Evolutionary conservation across 148 eudicot species (phyloP).

Genomic region (Selenicereus undatus): DNA sequence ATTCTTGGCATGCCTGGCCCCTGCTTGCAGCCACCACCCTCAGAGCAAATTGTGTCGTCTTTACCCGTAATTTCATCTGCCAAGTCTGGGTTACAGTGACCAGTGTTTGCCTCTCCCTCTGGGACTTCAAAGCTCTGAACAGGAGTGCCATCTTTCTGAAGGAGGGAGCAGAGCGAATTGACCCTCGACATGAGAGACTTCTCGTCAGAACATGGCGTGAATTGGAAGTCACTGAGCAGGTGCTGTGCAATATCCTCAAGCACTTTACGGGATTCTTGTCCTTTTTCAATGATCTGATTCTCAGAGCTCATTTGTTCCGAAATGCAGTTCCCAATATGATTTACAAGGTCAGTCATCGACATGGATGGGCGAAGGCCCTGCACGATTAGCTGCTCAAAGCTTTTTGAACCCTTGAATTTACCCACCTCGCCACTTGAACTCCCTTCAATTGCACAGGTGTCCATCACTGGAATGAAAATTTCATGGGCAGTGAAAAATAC

Average conservation of each 20-base stretch:
- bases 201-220: conserved; percentile 54
- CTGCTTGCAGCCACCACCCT: conserved; percentile 29
- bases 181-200: conserved; percentile 74
- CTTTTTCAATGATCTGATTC: conserved; percentile 34
- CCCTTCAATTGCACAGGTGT: conserved; percentile 41
- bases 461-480: conserved; percentile 40
- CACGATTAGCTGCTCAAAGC: conserved; percentile 41
- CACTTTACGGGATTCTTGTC: conserved; percentile 41
- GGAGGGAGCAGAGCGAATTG: conserved; percentile 57
- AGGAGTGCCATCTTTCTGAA: conserved; percentile 44
- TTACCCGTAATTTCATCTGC: neutral
- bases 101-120: conserved; percentile 16
- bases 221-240: conserved; percentile 53
- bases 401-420: conserved; percentile 22
- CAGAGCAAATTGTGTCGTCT: conserved; percentile 18
- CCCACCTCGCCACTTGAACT: conserved; percentile 24
- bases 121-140: conserved; percentile 17
- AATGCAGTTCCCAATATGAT: conserved; percentile 58
- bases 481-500: neutral
- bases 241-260: conserved; percentile 61
- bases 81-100: conserved; percentile 2
- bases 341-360: conserved; percentile 71
- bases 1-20: conserved; percentile 49
- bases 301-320: conserved; percentile 42
- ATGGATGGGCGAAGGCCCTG: conserved; percentile 50